Conservation (phyloP, 495 filamentous ascomycete genomes). For the Oleoguttula mirabilis region DNA sequence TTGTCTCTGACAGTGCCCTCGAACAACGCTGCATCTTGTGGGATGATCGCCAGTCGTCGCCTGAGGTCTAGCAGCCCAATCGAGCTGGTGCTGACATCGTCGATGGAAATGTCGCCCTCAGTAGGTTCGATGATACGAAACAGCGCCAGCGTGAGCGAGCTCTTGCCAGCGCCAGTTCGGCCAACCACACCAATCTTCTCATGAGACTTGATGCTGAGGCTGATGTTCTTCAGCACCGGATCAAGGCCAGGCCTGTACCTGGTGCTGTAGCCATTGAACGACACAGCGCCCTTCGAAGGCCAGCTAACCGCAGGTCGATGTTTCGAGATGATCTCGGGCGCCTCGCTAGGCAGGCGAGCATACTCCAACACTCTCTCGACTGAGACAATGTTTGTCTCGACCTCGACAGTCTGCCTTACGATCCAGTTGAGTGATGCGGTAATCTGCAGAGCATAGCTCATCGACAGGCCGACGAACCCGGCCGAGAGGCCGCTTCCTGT, state of each 20-base stretch:
- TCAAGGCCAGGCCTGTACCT: constrained; percentile 82
- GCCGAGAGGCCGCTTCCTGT: constrained; percentile 53
- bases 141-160: constrained; percentile 79
- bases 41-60: constrained; percentile 89
- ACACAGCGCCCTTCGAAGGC: constrained; percentile 81
- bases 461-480: constrained; percentile 81
- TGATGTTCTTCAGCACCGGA: constrained; percentile 71
- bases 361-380: constrained; percentile 98
- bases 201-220: constrained; percentile 69
- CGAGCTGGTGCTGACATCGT: constrained; percentile 73
- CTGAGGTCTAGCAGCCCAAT: constrained; percentile 86
- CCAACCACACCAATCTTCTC: constrained; percentile 98
- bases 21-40: constrained; percentile 94
- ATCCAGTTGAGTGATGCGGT: constrained; percentile 99
- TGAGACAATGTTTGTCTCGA: constrained; percentile 98
- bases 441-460: constrained; percentile 96
- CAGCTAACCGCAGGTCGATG: constrained; percentile 78
- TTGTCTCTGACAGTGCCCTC: constrained; percentile 95
- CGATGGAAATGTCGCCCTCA: constrained; percentile 74
- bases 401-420: constrained; percentile 95
- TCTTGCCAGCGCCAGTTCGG: constrained; percentile 93
- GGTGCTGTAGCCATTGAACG: constrained; percentile 90
- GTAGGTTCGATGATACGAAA: constrained; percentile 91
- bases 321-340: constrained; percentile 83
- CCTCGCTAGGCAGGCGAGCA: constrained; percentile 83